These are phyloP conservation scores for Debaryomyces singareniensis DNA, from an alignment of 1,139 yeast genomes.

Conservation along the genomic window DNA sequence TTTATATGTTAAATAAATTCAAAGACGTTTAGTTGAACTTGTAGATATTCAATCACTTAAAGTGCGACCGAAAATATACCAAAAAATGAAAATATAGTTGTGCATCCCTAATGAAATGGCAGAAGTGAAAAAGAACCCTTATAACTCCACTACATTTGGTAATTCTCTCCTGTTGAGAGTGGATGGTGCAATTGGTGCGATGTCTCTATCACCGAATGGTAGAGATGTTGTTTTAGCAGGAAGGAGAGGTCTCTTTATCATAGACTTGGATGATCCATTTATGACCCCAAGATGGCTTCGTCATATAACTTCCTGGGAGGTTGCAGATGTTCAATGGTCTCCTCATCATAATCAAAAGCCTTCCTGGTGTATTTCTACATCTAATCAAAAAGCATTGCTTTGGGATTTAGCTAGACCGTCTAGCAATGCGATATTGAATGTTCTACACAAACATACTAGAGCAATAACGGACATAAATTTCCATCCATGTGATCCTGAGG, in stretches of 20 bases:
- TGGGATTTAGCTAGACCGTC: slow-evolving; percentile 87
- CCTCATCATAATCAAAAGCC: slow-evolving; percentile 77
- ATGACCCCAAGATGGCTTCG: slow-evolving; percentile 92
- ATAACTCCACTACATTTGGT: slow-evolving; percentile 58
- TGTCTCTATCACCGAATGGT: slow-evolving; percentile 88
- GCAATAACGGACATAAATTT: slow-evolving; percentile 96
- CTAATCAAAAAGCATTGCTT: slow-evolving; percentile 88
- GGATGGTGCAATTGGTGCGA: slow-evolving; percentile 91
- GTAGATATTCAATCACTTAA: no score
- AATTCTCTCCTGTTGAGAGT: slow-evolving; percentile 76
- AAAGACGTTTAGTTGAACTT: no score
- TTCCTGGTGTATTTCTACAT: slow-evolving; percentile 87
- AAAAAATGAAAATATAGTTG: no score
- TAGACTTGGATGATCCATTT: slow-evolving; percentile 94
- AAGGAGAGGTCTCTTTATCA: slow-evolving; percentile 75
- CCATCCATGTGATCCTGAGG: slow-evolving; percentile 80
- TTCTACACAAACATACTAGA: slow-evolving; percentile 81
- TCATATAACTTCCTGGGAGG: slow-evolving; percentile 95
- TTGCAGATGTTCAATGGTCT: slow-evolving; percentile 98
- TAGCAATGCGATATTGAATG: slow-evolving; percentile 73
- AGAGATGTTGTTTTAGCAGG: slow-evolving; percentile 93
- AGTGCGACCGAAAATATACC: no score
- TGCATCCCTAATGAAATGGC: slow-evolving; percentile 5
- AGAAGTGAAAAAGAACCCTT: slow-evolving; percentile 11
- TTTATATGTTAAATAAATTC: no score